Base-by-base conservation (phyloP, 164 flowering plant genomes). In the Magnolia kwangsiensis region DNA sequence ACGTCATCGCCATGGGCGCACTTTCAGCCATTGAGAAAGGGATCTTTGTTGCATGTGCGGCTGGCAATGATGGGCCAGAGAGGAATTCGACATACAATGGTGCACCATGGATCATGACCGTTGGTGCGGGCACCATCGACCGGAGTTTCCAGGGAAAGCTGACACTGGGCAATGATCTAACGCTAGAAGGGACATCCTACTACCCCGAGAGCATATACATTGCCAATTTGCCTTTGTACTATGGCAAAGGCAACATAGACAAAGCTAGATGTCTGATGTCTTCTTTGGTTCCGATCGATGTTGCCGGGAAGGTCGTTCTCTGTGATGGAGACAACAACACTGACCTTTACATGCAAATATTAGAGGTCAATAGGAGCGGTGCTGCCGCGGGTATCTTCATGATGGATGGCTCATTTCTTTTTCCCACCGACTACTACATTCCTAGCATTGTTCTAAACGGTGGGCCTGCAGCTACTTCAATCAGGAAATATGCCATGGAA, bases 61-160 rank as follows among this genome's bases (percentile, higher is more conserved):
- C 87, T 3, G 90, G 90, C 21, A 87, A 87, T 67, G 49, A 1
- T 0, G 87, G 87, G 1, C 77, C 84, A 5, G 67, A 68, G 50
- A 70, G 72, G 14, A 70, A 76, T 73, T 77, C 80, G 13, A 80
- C 78, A 0, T 24, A 10, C 11, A 85, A 87, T 67, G 83, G 86
- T 55, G 88, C 88, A 67, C 88, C 90, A 13, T 87, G 90, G 90
- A 74, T 85, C 67, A 84, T 79, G 20, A 84, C 88, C 0, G 80
- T 87, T 18, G 90, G 85, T 27, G 86, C 90, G 0, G 83, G 85
- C 4, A 84, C 85, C 0, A 64, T 84, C 6, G 84, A 84, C 31
- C 63, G 86, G 50, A 69, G 65, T 2, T 84, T 65, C 14, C 69
- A 61, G 0, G 87, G 80, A 10, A 10, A 18, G n/a, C 77, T 81